Evolutionary conservation across 768 basidiomycete species (phyloP).

Genomic region (Naganishia kalamii): DNA sequence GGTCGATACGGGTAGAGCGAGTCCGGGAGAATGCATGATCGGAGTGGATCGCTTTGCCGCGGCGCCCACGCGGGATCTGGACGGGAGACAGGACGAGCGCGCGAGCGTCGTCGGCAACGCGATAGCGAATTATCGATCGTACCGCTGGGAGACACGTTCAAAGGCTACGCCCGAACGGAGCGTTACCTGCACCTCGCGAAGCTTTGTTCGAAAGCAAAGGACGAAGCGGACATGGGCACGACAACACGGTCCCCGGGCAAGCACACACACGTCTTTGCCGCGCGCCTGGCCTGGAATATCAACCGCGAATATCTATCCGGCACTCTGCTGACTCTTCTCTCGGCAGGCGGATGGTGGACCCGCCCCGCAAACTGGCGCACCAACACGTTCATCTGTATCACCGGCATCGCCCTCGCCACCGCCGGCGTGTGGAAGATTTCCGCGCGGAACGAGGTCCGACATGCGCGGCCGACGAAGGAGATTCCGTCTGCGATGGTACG

Average conservation of each 20-base stretch:
- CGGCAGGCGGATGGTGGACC: slow-evolving; percentile 88
- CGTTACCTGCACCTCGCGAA: no score
- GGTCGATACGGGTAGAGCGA: no score
- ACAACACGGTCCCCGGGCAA: neutral
- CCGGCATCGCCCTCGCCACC: slow-evolving; percentile 62
- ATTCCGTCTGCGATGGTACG: slow-evolving; percentile 76
- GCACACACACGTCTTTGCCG: neutral
- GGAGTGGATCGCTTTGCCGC: no score
- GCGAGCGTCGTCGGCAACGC: no score
- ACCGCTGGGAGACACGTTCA: neutral
- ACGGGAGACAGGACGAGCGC: no score
- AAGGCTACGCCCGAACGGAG: no score
- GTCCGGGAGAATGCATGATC: no score
- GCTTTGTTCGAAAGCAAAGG: neutral
- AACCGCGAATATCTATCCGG: neutral
- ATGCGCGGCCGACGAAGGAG: slow-evolving; percentile 57
- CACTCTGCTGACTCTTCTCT: neutral
- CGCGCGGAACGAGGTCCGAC: slow-evolving; percentile 68
- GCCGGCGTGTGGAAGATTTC: slow-evolving; percentile 67
- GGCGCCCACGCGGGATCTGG: no score
- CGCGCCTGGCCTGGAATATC: neutral
- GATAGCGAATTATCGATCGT: no score
- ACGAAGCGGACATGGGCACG: neutral
- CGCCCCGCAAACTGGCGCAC: slow-evolving; percentile 81
- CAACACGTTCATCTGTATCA: slow-evolving; percentile 69